Conservation (phyloP, 306 rosid species). For the Nissolia schottii region DNA sequence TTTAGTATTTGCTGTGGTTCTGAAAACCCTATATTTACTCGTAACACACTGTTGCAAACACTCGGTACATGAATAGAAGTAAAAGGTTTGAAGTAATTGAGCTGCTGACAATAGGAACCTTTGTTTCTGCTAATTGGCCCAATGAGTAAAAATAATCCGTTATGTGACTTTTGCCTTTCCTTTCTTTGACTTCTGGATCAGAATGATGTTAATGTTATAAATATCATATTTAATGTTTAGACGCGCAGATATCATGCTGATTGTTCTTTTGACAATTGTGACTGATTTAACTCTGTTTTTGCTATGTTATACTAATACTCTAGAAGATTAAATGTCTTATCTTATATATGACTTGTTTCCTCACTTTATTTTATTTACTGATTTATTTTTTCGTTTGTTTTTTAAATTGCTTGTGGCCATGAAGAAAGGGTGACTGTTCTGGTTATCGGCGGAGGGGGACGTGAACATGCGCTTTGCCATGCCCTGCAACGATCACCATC, state of each 20-base stretch:
- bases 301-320: no score
- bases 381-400: not conserved
- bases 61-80: not conserved
- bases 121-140: not conserved
- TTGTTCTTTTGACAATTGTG: no score
- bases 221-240: no score
- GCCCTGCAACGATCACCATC: slow-evolving; percentile 84
- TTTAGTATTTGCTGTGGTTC: not conserved
- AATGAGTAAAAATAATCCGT: not conserved
- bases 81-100: not conserved
- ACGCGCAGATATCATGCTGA: no score
- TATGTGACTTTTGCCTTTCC: not conserved
- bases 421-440: slow-evolving; percentile 53
- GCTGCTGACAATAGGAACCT: not conserved
- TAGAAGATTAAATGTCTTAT: not conserved
- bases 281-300: no score
- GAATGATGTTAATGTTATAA: no score
- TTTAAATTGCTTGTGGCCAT: not conserved
- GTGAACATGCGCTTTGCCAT: slow-evolving; percentile 95
- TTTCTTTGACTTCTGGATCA: no score
- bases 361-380: not conserved
- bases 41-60: not conserved
- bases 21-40: not conserved
- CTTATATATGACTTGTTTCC: not conserved
- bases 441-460: slow-evolving; percentile 97